Conservation (phyloP, 2,329 filamentous ascomycete species). For the Falciphora oryzae region DNA sequence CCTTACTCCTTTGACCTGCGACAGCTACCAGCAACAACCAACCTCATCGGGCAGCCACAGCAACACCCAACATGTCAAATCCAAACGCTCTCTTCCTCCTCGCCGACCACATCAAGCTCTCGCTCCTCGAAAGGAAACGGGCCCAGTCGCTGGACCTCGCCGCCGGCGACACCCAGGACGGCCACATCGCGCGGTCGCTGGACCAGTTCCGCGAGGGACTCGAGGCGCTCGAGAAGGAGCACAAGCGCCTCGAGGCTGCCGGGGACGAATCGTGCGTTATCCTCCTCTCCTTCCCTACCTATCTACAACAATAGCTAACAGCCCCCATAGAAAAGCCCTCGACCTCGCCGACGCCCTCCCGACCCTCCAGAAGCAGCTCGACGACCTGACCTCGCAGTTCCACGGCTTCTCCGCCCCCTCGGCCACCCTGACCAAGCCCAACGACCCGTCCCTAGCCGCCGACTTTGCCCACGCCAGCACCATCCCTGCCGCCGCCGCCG, state of each 20-base stretch:
- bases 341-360: conserved; percentile 58
- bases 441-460: conserved; percentile 53
- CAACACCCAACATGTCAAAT: conserved; percentile 41
- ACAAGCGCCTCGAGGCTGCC: conserved; percentile 55
- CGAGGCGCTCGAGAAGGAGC: conserved; percentile 59
- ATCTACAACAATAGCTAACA: background rate
- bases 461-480: conserved; percentile 60
- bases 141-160: conserved; percentile 76
- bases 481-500: conserved; percentile 30
- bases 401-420: conserved; percentile 53
- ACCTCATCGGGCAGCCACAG: background rate
- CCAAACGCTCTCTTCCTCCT: conserved; percentile 81
- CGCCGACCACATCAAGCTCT: conserved; percentile 95
- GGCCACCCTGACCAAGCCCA: conserved; percentile 52
- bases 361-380: conserved; percentile 66
- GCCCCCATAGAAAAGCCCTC: conserved; percentile 36
- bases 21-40: too few relatives aligned
- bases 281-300: conserved; percentile 4
- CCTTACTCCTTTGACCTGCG: too few relatives aligned
- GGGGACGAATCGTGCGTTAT: conserved; percentile 54
- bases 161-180: conserved; percentile 68
- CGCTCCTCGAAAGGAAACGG: conserved; percentile 83
- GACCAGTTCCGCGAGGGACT: conserved; percentile 82
- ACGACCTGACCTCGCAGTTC: conserved; percentile 76
- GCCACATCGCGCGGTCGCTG: conserved; percentile 81